Evolutionary conservation across 2,329 filamentous ascomycete genomes (phyloP).

Genomic region (Daldinia sp.): DNA sequence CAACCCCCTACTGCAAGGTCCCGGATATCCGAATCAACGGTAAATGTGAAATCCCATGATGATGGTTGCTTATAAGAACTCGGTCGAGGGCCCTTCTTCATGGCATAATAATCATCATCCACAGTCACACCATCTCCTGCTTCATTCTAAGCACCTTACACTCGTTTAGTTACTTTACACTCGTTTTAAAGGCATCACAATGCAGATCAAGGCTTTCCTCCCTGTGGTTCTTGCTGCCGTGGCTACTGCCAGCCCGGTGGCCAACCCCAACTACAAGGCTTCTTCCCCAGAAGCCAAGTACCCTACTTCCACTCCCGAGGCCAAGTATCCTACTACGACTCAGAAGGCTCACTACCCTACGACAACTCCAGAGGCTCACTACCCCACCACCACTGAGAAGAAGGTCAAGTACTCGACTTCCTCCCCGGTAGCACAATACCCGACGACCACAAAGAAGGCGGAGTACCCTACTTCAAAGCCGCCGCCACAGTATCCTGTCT

Average conservation of each 20-base stretch:
- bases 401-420: conserved; percentile 18
- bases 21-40: conserved; percentile 23
- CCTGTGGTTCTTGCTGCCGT: conserved; percentile 37
- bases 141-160: background rate
- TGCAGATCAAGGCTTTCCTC: conserved; percentile 41
- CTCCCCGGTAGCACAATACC: conserved; percentile 20
- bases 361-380: background rate
- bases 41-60: conserved; percentile 5
- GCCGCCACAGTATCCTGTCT: conserved; percentile 8
- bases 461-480: conserved; percentile 19
- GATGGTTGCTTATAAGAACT: conserved; percentile 34
- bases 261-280: conserved; percentile 36
- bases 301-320: conserved; percentile 27
- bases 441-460: conserved; percentile 17
- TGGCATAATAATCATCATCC: background rate
- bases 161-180: conserved; percentile 5
- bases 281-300: conserved; percentile 33
- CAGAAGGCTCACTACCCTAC: conserved; percentile 21
- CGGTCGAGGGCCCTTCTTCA: conserved; percentile 1
- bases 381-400: background rate
- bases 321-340: conserved; percentile 25
- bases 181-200: conserved; percentile 19
- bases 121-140: conserved; percentile 5
- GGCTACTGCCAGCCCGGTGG: conserved; percentile 39
- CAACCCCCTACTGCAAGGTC: conserved; percentile 1